These are phyloP conservation scores for Polyplosphaeria fusca DNA, from an alignment of 495 filamentous ascomycete species.

Conservation along the genomic window DNA sequence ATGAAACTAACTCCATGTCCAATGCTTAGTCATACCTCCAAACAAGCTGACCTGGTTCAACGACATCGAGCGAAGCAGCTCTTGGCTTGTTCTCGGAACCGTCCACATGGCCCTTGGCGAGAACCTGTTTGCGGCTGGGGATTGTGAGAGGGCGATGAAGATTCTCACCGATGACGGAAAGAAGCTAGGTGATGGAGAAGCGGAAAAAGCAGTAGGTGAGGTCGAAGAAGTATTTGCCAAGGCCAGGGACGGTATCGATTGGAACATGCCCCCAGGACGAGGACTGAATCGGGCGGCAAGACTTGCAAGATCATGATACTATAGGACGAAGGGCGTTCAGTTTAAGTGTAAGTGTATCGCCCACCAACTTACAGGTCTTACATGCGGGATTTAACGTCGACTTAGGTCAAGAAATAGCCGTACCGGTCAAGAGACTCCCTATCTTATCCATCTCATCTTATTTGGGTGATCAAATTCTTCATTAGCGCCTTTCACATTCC, in stretches of 20 bases:
- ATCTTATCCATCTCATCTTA: too few relatives aligned
- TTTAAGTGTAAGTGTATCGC: too few relatives aligned
- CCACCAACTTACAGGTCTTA: too few relatives aligned
- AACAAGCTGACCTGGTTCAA: constrained; percentile 15
- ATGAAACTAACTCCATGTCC: too few relatives aligned
- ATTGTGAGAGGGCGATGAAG: constrained; percentile 24
- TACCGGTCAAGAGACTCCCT: too few relatives aligned
- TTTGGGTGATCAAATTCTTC: too few relatives aligned
- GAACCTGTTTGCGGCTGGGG: constrained; percentile 23
- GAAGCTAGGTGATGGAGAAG: background rate
- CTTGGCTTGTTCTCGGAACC: constrained; percentile 9
- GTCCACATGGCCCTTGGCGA: constrained; percentile 20
- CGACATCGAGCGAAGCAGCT: constrained; percentile 5
- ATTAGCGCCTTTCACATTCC: too few relatives aligned
- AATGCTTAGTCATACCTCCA: constrained; percentile 10
- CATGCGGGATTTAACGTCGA: too few relatives aligned
- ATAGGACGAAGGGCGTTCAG: too few relatives aligned
- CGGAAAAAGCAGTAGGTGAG: too few relatives aligned
- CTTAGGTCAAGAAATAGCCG: too few relatives aligned
- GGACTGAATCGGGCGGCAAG: constrained; percentile 5
- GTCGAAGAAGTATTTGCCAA: constrained; percentile 4
- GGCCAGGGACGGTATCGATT: constrained; percentile 23
- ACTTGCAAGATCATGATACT: constrained; percentile 3
- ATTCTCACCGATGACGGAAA: background rate
- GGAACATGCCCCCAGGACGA: constrained; percentile 10